Evolutionary conservation across 2,329 filamentous ascomycete species (phyloP).

Genomic region (Diaporthe australafricana): DNA sequence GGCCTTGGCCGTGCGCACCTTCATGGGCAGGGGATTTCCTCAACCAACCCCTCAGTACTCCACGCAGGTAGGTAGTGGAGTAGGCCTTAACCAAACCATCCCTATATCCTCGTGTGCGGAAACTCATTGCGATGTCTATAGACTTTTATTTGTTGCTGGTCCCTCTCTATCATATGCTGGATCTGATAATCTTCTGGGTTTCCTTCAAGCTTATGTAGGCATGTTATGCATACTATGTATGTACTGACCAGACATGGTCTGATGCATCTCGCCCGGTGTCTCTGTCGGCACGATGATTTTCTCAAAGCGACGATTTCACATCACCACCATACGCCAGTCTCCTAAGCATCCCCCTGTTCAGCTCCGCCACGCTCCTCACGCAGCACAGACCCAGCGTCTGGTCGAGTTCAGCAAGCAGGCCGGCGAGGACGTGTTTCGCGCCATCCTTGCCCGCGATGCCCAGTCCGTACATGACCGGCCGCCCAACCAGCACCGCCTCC

Average conservation of each 20-base stretch:
- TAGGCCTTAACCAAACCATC: neutral
- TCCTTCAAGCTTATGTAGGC: no score
- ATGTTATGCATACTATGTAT: neutral
- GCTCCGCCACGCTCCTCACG: conserved; percentile 54
- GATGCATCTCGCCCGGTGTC: neutral
- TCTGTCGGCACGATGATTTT: no score
- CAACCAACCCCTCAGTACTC: neutral
- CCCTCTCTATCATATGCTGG: neutral
- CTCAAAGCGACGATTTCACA: conserved; percentile 36
- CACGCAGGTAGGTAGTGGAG: neutral
- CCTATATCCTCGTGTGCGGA: neutral
- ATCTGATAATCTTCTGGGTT: neutral
- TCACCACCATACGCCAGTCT: conserved; percentile 49
- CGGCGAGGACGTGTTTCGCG: conserved; percentile 61
- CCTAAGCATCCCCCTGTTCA: conserved; percentile 50
- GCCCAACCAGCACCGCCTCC: conserved; percentile 66
- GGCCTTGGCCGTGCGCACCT: neutral
- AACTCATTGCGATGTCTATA: no score
- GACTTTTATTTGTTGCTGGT: neutral
- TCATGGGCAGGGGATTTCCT: neutral
- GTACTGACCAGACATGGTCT: neutral
- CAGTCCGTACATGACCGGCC: conserved; percentile 70
- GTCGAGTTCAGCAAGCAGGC: conserved; percentile 64
- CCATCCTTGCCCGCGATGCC: conserved; percentile 66
- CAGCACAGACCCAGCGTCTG: conserved; percentile 67